Base-by-base conservation (phyloP, 192 early-diverging fungal species). In the Cladochytrium replicatum region DNA sequence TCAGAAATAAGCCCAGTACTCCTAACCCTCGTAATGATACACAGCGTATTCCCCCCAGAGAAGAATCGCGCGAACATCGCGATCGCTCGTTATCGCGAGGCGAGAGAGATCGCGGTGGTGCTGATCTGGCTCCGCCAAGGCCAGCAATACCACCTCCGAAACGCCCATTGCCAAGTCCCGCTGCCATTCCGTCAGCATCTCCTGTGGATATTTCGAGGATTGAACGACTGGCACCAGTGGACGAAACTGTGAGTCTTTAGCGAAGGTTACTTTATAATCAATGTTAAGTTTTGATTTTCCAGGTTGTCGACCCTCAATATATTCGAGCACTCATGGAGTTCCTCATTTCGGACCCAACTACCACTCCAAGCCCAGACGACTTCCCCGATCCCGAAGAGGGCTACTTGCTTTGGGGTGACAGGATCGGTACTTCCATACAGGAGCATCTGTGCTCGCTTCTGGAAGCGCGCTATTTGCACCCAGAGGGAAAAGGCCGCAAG, bases 351-450 rank as follows among this genome's bases (percentile, higher is more conserved):
- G 43, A 44, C 17, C 13, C 13, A 13, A 37, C 32, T 26, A 13
- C 32, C 17, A 44, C 43, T 17, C 43, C 43, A 44, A 37, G 13
- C 43, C 43, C 43, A 13, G 43, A 44, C 13, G 43, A 44, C 17
- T 44, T 44, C 17, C n/a, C n/a, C 17, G 32, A 13, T 13, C 17
- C 13, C 43, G 22, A 17, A 13, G 43, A 44, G 11, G 43, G 43
- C 17, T 44, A 13, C 17, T 27, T 11, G 11, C 11, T 26, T 13
- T 44, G 43, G 43, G 11, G 22, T 11, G 11, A 37, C 11, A 27
- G n/a, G 13, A 44, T 44, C 13, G 43, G n/a, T 13, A 13, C 13
- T 13, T 37, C 43, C 13, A 26, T 44, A 13, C 43, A 44, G 22
- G 43, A 37, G 32, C 11, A 13, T 27, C 32, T 44, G 32, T 13